A percentile compares a stretch with the other conserved stretches of the same genome.
Evolutionary conservation across 352 stramenopile species (phyloP).

Genomic region (Phytophthora rubi): DNA sequence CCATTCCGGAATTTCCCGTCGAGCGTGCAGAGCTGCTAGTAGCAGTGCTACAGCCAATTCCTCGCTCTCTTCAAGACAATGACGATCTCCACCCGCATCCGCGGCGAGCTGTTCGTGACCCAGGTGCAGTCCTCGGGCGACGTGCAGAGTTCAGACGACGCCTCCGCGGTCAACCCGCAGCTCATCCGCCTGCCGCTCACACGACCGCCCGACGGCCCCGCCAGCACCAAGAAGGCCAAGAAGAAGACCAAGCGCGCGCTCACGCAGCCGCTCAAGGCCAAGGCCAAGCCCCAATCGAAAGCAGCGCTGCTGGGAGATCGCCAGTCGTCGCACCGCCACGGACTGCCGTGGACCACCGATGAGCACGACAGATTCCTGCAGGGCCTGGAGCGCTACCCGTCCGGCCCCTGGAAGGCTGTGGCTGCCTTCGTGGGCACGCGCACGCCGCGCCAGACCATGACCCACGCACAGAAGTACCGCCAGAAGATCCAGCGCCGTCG

Average conservation of each 20-base stretch:
- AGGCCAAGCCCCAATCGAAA: conserved; percentile 1
- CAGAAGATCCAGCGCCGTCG: conserved; percentile 66
- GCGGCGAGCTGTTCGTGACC: conserved; percentile 33
- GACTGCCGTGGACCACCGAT: conserved; percentile 41
- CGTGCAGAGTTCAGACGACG: neutral
- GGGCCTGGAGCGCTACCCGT: conserved; percentile 53
- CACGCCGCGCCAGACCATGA: conserved; percentile 91
- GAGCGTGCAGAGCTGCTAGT: conserved; percentile 19
- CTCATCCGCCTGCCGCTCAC: conserved; percentile 40
- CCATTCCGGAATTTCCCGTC: conserved; percentile 30
- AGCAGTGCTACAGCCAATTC: neutral
- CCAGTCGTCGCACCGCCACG: conserved; percentile 24
- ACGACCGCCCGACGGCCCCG: conserved; percentile 21
- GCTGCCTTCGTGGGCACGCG: conserved; percentile 52
- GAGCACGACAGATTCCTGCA: conserved; percentile 65
- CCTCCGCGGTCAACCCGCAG: conserved; percentile 10
- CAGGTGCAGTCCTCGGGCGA: neutral
- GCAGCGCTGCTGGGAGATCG: neutral
- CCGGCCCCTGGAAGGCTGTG: conserved; percentile 59
- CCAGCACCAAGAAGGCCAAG: conserved; percentile 21
- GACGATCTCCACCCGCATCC: conserved; percentile 41
- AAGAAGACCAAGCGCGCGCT: conserved; percentile 1
- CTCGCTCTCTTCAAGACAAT: conserved; percentile 2
- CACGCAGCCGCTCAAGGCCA: conserved; percentile 1
- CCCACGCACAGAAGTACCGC: conserved; percentile 95